Base-by-base conservation (phyloP, 1,139 yeast genomes). In the Scheffersomyces quercinus region DNA sequence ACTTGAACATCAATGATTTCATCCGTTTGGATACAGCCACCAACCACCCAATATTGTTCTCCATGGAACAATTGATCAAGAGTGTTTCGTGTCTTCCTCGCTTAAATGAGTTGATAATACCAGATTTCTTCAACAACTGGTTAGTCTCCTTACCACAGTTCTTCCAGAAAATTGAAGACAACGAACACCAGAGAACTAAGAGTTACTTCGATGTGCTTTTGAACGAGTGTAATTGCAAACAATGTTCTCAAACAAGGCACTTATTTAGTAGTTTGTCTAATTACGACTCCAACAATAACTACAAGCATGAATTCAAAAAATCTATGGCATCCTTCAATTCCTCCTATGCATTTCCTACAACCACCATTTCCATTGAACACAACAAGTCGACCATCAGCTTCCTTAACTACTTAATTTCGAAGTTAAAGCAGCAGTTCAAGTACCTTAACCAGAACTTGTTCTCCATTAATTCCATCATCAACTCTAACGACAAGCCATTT, bases 91-190 rank as follows among this genome's bases (percentile, higher is more conserved):
- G 40, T 3, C 44, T 55, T 14, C 36, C 50, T 0, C 45, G 48
- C 13, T 44, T 60, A 15, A 36, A 45, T 7, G 50, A 49, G 24
- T 43, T 63, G 28, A 46, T 51, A 2, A 47, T 63, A 12, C 67
- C 67, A 1, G 68, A 63, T 45, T 63, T 60, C 37, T 60, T 62
- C 49, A 50, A 59, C 44, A 55, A 53, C 28, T 62, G 65, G 65
- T 37, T 54, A n/a, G 46, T 44, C 4, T 48, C 49, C 26, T 49
- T 60, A 14, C 54, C 58, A 1, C 24, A 34, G 5, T 37, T 51
- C 2, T 45, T 51, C n/a, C 43, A 41, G 14, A 32, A 29, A 14
- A 31, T 28, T 6, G 35, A 31, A 11, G 35, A 12, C 36, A 15
- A 34, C 11, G n/a, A 35, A 35, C 48, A 41, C 37, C 31, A 39